Conservation (phyloP, 768 basidiomycete genomes). For the Erythrobasidium yunnanense region DNA sequence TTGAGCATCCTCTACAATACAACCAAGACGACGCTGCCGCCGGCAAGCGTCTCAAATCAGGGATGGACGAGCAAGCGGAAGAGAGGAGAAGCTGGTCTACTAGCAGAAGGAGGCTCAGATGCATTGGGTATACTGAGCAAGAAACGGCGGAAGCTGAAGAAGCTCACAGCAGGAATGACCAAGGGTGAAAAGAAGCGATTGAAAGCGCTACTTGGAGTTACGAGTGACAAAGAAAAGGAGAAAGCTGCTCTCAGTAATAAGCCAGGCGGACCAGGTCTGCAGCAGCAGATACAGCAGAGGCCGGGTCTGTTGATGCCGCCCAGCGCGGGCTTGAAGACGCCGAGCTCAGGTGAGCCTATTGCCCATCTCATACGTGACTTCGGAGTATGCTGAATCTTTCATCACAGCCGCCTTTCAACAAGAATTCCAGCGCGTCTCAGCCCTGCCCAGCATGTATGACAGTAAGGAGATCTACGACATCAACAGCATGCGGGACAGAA, state of each 20-base stretch:
- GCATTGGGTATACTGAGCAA: background rate
- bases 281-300: background rate
- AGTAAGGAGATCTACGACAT: constrained; percentile 11
- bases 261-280: background rate
- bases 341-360: background rate
- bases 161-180: constrained; percentile 13
- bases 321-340: constrained; percentile 20
- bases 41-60: constrained; percentile 32
- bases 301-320: constrained; percentile 13
- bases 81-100: constrained; percentile 17
- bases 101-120: constrained; percentile 12
- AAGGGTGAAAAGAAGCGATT: constrained; percentile 24
- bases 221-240: background rate
- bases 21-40: constrained; percentile 33
- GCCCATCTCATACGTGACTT: too few species aligned
- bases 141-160: constrained; percentile 31
- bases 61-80: constrained; percentile 36
- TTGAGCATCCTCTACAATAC: constrained; percentile 38
- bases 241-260: background rate
- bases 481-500: background rate
- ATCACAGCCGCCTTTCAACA: constrained; percentile 11
- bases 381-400: too few species aligned
- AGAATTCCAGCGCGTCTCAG: constrained; percentile 12
- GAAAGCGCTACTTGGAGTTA: background rate
- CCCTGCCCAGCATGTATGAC: background rate